Base-by-base conservation (phyloP, 345 rosid species). In the Gossypium rotundifolium region DNA sequence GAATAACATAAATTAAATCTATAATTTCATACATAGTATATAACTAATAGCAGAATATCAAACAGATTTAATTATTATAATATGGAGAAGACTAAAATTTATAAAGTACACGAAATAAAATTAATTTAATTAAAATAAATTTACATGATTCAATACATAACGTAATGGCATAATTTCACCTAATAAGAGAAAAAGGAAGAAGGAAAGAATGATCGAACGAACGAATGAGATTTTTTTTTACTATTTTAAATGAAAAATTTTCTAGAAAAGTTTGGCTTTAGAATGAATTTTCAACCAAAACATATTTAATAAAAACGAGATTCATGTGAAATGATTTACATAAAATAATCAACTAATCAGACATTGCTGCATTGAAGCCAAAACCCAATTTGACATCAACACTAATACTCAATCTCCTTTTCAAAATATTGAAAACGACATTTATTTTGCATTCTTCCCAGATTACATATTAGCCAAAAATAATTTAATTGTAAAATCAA, bases 321-420 rank as follows among this genome's bases (percentile, higher is more conserved):
- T 79, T 70, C 82, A 67, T 78, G 81, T 78, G 83, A 83, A 83
- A 29, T 38, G 73, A 40, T 49, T 13, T 65, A 11, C 11, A n/a
- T 17, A 54, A 10, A 38, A 38, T 8, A 33, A 16, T 7, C 42
- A 14, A 42, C 67, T 52, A 75, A 74, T 77, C 84, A 73, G 40
- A 81, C 65, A 49, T 67, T 53, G 67, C 77, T 62, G 82, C 81
- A 73, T 14, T 17, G 11, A 65, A 1, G 27, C 51, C 22, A 40
- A 65, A 20, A 6, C 9, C 10, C 53, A 45, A 73, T 72, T 68
- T 58, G 5, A 33, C 10, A 14, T 23, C 61, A 40, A n/a, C 10
- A 13, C 40, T 33, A 7, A 33, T 33, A 4, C 40, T 33, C 7
- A 33, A 5, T 5, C 40, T 48, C 3, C 16, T 10, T 48, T 1